Base-by-base conservation (phyloP, 441 rosid genomes). In the Gossypium gossypioides region DNA sequence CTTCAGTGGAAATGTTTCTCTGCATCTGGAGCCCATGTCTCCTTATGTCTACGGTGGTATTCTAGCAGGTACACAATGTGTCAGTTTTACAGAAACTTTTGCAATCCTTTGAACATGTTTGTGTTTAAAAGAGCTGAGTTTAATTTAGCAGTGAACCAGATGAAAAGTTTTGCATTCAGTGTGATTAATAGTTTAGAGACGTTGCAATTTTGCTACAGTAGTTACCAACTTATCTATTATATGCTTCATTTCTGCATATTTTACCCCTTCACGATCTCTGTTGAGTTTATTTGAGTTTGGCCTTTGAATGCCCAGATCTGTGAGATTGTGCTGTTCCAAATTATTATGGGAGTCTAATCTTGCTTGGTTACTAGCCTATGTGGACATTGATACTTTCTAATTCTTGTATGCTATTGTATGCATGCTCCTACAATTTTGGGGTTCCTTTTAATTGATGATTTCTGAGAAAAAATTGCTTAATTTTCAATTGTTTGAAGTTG, bases 1-100 rank as follows among this genome's bases (percentile, higher is more conserved):
- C 77, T 84, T 62, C 90, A 94, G 99, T 80, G 99, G 99, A 75
- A 88, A 77, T 80, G 76, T 92, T 75, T 86, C 97, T 24, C 68
- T 89, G 81, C 65, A 27, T n/a, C 84, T 82, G 22, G 91, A 90
- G 74, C 58, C 79, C 69, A 73, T 84, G 76, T 74, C 92, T 60
- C 82, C 93, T 65, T 73, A 62, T 78, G 83, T 89, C 84, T 81
- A 78, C 13, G 99, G 99, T 9, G 99, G 97, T 74, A 89, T 94
- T 79, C 97, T 94, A 78, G 99, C 99, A 60, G 97, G 97, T 92
- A 86, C 76, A 87, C 75, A 63, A 34, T 54, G 34, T 22, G 9
- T 16, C 29, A 8, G 46, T 68, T 48, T 48, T 67, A 16, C 8
- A 1, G 22, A 25, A 66, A n/a, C 42, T n/a, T 56, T 48, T 66